These are phyloP conservation scores for Wickerhamiella spandovensis DNA, from an alignment of 805 yeast species.

Conservation along the genomic window DNA sequence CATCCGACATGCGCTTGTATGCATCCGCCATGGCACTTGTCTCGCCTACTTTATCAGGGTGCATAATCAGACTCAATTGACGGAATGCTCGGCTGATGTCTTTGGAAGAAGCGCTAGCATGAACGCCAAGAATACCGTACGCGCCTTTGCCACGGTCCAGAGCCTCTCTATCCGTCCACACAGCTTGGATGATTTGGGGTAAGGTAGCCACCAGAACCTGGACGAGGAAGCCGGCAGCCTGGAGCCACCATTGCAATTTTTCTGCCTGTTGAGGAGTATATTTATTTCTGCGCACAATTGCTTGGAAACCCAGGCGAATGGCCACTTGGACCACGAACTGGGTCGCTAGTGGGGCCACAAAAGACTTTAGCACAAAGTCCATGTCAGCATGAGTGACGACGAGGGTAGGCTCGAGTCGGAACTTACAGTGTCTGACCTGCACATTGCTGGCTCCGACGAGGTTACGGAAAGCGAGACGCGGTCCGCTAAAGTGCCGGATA, in stretches of 20 bases:
- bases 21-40: not conserved
- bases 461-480: too few relatives aligned
- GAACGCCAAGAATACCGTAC: constrained; percentile 13
- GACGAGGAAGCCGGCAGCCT: not conserved
- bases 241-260: not conserved
- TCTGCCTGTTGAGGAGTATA: not conserved
- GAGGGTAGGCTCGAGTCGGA: not conserved
- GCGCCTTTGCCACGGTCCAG: constrained; percentile 3
- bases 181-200: not conserved
- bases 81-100: constrained; percentile 16
- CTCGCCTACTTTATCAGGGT: constrained; percentile 25
- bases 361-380: not conserved
- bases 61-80: constrained; percentile 16
- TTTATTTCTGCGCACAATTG: not conserved
- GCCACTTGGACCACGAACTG: not conserved
- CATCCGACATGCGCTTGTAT: not conserved
- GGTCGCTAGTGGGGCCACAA: not conserved
- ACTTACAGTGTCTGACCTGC: not conserved
- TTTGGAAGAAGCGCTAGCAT: constrained; percentile 10
- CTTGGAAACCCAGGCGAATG: not conserved
- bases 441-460: not conserved
- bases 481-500: too few relatives aligned
- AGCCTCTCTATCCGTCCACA: not conserved
- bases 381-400: not conserved
- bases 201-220: not conserved